phyloP scores from a whole-genome alignment of 2,329 filamentous ascomycete species.

The Scopulariopsis brevicaulis region DNA sequence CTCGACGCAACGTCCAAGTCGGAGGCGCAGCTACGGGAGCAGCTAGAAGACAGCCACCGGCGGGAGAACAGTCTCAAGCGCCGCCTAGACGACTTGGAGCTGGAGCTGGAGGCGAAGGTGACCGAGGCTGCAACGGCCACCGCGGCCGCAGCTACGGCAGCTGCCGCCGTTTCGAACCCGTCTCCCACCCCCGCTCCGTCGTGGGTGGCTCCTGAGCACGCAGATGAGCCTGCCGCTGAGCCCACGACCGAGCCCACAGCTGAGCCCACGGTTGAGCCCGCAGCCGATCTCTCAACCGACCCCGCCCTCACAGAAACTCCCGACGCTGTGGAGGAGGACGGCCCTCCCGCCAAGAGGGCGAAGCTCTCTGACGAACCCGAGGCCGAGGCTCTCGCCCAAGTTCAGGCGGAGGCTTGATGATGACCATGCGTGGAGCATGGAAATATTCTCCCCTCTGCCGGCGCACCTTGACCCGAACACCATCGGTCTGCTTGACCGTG shows the following conservation, averaged over 20 bases:
- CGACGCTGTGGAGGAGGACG: not conserved
- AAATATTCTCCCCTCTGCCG: not conserved
- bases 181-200: not conserved
- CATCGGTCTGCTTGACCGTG: not conserved
- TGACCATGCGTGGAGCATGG: too few relatives aligned
- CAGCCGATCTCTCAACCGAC: too few relatives aligned
- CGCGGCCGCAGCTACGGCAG: conserved; percentile 1
- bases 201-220: not conserved
- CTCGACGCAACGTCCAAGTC: conserved; percentile 32
- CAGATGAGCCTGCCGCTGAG: not conserved
- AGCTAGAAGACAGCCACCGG: conserved; percentile 65
- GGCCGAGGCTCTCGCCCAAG: not conserved
- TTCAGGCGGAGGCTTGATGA: too few relatives aligned
- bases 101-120: conserved; percentile 31
- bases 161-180: not conserved
- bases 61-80: conserved; percentile 75
- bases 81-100: conserved; percentile 68
- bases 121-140: not conserved
- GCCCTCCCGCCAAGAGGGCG: conserved; percentile 1
- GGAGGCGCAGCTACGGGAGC: conserved; percentile 38
- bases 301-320: too few relatives aligned
- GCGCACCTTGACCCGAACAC: not conserved
- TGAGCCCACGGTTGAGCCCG: not conserved
- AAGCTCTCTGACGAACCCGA: conserved; percentile 1
- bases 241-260: not conserved